Evolutionary conservation across 2,329 filamentous ascomycete genomes (phyloP).

Genomic region (Sordariomycetes sp.): DNA sequence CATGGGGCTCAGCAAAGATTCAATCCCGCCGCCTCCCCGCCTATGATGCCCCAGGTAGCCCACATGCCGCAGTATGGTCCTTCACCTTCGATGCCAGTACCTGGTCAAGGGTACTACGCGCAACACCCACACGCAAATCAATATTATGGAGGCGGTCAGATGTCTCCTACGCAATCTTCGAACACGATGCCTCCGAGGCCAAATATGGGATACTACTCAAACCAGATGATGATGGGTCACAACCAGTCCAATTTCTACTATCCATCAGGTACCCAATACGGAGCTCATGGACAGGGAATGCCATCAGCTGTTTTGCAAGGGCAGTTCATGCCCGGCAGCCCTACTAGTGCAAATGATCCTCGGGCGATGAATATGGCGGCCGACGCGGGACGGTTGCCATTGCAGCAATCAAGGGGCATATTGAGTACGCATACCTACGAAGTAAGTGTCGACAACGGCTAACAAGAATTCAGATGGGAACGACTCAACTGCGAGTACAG

Average conservation of each 20-base stretch:
- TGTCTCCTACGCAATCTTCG: conserved; percentile 26
- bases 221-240: conserved; percentile 30
- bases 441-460: too few species aligned
- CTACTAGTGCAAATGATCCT: conserved; percentile 12
- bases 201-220: conserved; percentile 33
- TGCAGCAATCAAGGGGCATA: too few species aligned
- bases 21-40: conserved; percentile 22
- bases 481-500: conserved; percentile 12
- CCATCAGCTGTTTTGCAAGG: conserved; percentile 21
- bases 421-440: too few species aligned
- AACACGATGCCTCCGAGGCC: conserved; percentile 23
- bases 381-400: conserved; percentile 6
- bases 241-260: conserved; percentile 37
- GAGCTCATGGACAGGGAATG: conserved; percentile 18
- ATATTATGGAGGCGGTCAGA: conserved; percentile 30
- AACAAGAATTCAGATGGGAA: neutral
- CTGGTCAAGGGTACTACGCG: conserved; percentile 35
- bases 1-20: conserved; percentile 23
- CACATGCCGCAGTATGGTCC: conserved; percentile 30
- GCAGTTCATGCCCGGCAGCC: conserved; percentile 21
- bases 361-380: conserved; percentile 11
- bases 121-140: conserved; percentile 32
- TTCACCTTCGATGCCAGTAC: conserved; percentile 25
- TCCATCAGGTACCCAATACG: conserved; percentile 25
- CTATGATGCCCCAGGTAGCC: conserved; percentile 26